phyloP scores from a whole-genome alignment of 2,329 filamentous ascomycete genomes.

The Pseudogymnoascus sp. region DNA sequence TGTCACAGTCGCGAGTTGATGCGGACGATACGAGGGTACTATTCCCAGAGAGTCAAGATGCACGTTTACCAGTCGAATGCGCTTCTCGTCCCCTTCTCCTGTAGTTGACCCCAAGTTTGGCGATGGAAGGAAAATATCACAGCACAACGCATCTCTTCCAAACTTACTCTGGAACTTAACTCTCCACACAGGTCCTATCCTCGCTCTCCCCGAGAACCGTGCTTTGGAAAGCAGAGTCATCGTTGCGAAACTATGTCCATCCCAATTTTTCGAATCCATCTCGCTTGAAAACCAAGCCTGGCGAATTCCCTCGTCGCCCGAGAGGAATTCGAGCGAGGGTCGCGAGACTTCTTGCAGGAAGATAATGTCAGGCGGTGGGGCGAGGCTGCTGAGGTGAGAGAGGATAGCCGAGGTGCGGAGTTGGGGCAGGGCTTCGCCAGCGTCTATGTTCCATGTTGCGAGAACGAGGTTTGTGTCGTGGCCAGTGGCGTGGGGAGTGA shows the following conservation, averaged over 20 bases:
- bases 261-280: constrained; percentile 21
- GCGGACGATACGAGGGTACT: constrained; percentile 26
- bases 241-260: constrained; percentile 22
- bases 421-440: constrained; percentile 14
- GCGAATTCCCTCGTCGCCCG: constrained; percentile 24
- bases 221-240: constrained; percentile 27
- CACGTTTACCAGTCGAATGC: constrained; percentile 32
- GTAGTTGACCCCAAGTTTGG: background rate
- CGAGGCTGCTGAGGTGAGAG: constrained; percentile 18
- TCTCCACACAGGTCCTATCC: constrained; percentile 29
- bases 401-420: constrained; percentile 26
- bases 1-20: constrained; percentile 26
- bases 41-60: constrained; percentile 32
- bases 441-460: constrained; percentile 31
- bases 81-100: background rate
- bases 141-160: constrained; percentile 30
- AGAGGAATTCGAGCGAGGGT: constrained; percentile 21
- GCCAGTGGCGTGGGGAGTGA: background rate
- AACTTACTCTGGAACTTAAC: constrained; percentile 28
- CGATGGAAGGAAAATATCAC: constrained; percentile 26
- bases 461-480: constrained; percentile 16
- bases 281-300: constrained; percentile 29
- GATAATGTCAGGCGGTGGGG: constrained; percentile 25
- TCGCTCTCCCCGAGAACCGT: constrained; percentile 19
- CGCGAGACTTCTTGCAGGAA: constrained; percentile 32